A percentile compares a stretch with the other conserved stretches of the same genome.
Conservation (phyloP, 192 early-diverging fungal species). For the Piromyces finnis region DNA sequence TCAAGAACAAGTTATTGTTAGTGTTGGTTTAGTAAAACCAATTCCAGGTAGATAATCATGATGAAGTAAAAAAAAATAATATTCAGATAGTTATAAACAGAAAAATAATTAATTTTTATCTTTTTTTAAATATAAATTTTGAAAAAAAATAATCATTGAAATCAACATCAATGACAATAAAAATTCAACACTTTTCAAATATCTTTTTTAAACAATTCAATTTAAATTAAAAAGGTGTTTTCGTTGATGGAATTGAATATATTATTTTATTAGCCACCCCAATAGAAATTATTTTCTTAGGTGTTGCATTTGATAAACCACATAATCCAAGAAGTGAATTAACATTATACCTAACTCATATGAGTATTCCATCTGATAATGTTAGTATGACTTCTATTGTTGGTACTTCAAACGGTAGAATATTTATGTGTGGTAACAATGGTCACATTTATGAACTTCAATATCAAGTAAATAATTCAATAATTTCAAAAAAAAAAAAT, state of each 20-base stretch:
- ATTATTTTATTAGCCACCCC: constrained; percentile 75
- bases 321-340: constrained; percentile 24
- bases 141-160: too few species aligned
- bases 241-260: constrained; percentile 64
- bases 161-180: too few species aligned
- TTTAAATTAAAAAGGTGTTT: constrained; percentile 30
- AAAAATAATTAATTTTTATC: too few species aligned
- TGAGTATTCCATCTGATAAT: constrained; percentile 60
- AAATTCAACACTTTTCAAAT: too few species aligned
- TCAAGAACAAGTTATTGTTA: constrained; percentile 75
- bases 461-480: constrained; percentile 35
- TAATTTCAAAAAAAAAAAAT: not conserved
- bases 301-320: constrained; percentile 29
- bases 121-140: too few species aligned
- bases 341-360: constrained; percentile 59
- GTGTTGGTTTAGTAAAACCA: constrained; percentile 63
- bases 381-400: constrained; percentile 62
- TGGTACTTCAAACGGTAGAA: constrained; percentile 59
- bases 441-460: constrained; percentile 73
- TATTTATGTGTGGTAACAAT: constrained; percentile 80
- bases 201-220: not conserved
- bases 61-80: not conserved
- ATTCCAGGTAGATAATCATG: constrained; percentile 21
- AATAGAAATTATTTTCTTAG: constrained; percentile 64
- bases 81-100: too few species aligned